phyloP scores from a whole-genome alignment of 768 basidiomycete genomes.

The Panellus pusillus region DNA sequence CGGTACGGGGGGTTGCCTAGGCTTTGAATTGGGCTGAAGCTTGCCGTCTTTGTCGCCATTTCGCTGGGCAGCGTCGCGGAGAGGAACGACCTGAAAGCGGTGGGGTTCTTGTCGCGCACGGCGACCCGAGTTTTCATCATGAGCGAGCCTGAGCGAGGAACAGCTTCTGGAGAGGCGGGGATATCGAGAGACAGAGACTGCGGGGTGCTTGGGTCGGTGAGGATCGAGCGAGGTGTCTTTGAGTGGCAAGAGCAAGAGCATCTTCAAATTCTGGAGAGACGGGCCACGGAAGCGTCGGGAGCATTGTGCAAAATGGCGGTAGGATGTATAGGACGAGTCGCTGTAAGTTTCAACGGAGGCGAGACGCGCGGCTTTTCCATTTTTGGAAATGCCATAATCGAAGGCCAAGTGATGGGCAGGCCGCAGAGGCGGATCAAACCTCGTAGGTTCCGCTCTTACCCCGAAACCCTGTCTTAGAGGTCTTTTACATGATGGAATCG shows the following conservation, averaged over 20 bases:
- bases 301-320: conserved; percentile 12
- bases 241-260: conserved; percentile 18
- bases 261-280: conserved; percentile 22
- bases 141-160: conserved; percentile 23
- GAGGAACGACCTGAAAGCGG: conserved; percentile 43
- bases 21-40: conserved; percentile 1
- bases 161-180: not conserved
- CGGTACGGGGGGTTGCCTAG: conserved; percentile 5
- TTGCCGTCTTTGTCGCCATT: conserved; percentile 21
- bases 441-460: too few relatives aligned
- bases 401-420: too few relatives aligned
- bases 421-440: too few relatives aligned
- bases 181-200: not conserved
- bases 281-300: conserved; percentile 16
- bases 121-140: conserved; percentile 48
- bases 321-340: conserved; percentile 12
- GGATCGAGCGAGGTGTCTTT: conserved; percentile 15
- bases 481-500: too few relatives aligned
- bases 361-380: too few relatives aligned
- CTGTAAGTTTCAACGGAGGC: too few relatives aligned
- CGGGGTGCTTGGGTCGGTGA: not conserved
- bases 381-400: too few relatives aligned
- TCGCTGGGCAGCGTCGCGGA: conserved; percentile 33
- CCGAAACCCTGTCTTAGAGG: too few relatives aligned
- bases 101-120: conserved; percentile 43